These are phyloP conservation scores for Globisporangium echinulatum DNA, from an alignment of 352 stramenopile species.

Conservation along the genomic window DNA sequence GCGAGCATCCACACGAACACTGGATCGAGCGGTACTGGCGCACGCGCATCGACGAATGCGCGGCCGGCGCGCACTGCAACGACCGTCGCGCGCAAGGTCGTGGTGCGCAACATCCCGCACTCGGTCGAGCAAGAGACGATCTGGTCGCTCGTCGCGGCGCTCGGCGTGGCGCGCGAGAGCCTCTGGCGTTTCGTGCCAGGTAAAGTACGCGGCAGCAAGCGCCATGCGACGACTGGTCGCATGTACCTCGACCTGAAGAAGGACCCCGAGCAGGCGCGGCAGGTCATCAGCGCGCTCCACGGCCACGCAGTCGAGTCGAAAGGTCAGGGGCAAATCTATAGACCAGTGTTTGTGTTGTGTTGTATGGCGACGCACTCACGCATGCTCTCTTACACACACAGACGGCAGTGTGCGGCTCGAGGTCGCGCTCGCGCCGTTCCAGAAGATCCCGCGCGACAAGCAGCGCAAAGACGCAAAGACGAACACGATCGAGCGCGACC, in stretches of 20 bases:
- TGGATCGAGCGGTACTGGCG: slow-evolving; percentile 4
- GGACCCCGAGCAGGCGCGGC: slow-evolving; percentile 37
- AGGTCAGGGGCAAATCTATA: slow-evolving; percentile 10
- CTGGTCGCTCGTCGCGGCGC: slow-evolving; percentile 24
- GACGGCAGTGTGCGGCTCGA: slow-evolving; percentile 24
- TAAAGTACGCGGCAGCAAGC: slow-evolving; percentile 49
- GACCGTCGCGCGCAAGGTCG: slow-evolving; percentile 51
- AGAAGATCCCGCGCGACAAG: slow-evolving; percentile 79
- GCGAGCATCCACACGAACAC: slow-evolving; percentile 1
- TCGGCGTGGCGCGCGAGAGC: slow-evolving; percentile 28
- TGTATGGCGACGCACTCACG: not conserved
- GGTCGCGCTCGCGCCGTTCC: slow-evolving; percentile 70
- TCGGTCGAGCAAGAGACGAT: slow-evolving; percentile 31
- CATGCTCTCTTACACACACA: not conserved
- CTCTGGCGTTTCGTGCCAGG: slow-evolving; percentile 66
- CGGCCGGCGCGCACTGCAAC: slow-evolving; percentile 28
- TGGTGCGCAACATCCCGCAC: slow-evolving; percentile 64
- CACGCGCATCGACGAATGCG: slow-evolving; percentile 1
- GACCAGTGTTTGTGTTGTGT: not conserved
- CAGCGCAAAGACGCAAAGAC: slow-evolving; percentile 72
- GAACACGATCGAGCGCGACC: slow-evolving; percentile 64
- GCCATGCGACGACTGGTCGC: slow-evolving; percentile 32
- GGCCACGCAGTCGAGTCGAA: slow-evolving; percentile 34
- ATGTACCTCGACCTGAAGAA: slow-evolving; percentile 77
- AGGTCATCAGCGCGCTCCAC: slow-evolving; percentile 46